These are phyloP conservation scores for Incumbomyces delicatus DNA, from an alignment of 2,329 filamentous ascomycete genomes.

Conservation along the genomic window DNA sequence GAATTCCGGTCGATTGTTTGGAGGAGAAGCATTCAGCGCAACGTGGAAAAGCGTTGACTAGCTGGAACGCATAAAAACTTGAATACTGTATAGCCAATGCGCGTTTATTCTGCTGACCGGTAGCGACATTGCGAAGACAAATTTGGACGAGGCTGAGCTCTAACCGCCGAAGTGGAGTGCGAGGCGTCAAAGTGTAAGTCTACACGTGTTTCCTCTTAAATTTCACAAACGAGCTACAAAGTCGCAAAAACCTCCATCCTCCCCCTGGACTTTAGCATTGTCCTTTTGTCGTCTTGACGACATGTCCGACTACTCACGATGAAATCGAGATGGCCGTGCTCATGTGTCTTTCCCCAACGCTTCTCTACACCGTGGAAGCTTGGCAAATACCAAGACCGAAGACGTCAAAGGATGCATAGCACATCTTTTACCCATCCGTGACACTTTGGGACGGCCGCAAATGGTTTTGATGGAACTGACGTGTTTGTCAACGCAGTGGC, in stretches of 20 bases:
- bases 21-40: neutral
- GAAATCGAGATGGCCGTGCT: neutral
- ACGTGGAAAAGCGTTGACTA: neutral
- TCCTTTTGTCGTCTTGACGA: neutral
- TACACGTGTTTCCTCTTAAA: slow-evolving; percentile 1
- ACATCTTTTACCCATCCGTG: neutral
- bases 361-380: neutral
- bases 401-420: neutral
- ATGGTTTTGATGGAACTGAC: slow-evolving; percentile 21
- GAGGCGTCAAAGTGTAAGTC: slow-evolving; percentile 8
- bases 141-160: slow-evolving; percentile 5
- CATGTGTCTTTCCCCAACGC: neutral
- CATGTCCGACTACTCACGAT: slow-evolving; percentile 2
- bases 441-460: neutral
- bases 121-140: slow-evolving; percentile 1
- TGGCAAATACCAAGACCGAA: neutral
- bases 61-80: neutral
- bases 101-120: neutral
- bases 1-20: neutral
- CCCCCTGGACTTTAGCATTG: neutral
- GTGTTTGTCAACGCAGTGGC: slow-evolving; percentile 23
- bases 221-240: slow-evolving; percentile 3
- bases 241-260: neutral
- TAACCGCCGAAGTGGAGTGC: slow-evolving; percentile 8
- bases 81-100: neutral